Evolutionary conservation across 1,284 basidiomycete species (phyloP).

Genomic region (Malassezia arunalokei): DNA sequence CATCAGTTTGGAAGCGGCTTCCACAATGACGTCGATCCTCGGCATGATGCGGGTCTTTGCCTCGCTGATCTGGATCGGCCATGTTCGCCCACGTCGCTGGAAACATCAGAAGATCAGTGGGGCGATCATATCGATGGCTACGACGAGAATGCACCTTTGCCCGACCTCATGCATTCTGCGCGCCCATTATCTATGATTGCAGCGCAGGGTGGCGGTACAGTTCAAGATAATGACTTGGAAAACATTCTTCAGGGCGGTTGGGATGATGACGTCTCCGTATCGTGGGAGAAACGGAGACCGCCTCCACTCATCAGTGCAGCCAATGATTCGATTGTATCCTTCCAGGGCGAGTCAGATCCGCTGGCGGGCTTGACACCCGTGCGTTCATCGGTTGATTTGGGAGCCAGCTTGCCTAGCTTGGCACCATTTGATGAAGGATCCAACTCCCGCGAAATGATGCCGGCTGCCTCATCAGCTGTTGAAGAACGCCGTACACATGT

Average conservation of each 20-base stretch:
- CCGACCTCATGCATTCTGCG: conserved; percentile 3
- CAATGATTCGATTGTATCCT: conserved; percentile 9
- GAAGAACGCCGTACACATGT: conserved; percentile 4
- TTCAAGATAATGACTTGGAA: conserved; percentile 6
- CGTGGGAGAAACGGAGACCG: background rate
- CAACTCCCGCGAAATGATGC: background rate
- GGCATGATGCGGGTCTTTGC: background rate
- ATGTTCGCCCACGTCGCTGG: conserved; percentile 12
- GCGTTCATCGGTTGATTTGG: conserved; percentile 10
- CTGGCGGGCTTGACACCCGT: background rate
- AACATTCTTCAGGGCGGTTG: conserved; percentile 8
- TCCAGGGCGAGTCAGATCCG: conserved; percentile 4
- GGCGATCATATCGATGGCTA: conserved; percentile 51
- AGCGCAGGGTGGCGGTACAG: background rate
- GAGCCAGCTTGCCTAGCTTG: background rate
- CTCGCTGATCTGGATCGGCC: background rate
- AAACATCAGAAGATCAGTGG: conserved; percentile 65
- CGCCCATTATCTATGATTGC: conserved; percentile 4
- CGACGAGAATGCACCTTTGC: conserved; percentile 13
- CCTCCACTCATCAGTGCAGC: conserved; percentile 3
- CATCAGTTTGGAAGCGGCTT: conserved; percentile 56
- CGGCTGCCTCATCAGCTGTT: conserved; percentile 9
- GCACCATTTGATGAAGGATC: background rate
- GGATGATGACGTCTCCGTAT: background rate
- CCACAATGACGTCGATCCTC: conserved; percentile 52